phyloP scores from a whole-genome alignment of 805 yeast species.

The Ogataea paradorogensis region DNA sequence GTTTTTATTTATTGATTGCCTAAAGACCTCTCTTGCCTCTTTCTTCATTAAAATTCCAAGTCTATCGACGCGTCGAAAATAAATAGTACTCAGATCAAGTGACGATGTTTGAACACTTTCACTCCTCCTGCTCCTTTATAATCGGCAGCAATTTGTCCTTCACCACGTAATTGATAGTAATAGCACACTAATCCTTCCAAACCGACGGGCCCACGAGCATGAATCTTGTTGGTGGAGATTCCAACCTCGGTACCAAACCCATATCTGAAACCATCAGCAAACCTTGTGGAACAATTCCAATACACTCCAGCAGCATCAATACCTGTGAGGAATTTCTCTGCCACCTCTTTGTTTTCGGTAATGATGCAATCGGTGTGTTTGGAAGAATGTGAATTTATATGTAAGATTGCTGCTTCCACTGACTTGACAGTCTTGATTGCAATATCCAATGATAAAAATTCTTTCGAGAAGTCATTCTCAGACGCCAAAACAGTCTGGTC shows the following conservation, averaged over 20 bases:
- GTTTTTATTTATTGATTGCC: slow-evolving; percentile 7
- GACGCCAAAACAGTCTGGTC: slow-evolving; percentile 42
- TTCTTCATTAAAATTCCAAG: neutral
- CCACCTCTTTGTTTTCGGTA: slow-evolving; percentile 68
- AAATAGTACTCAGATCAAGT: slow-evolving; percentile 30
- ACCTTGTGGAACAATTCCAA: slow-evolving; percentile 96
- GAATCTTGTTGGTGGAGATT: slow-evolving; percentile 93
- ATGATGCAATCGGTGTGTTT: slow-evolving; percentile 94
- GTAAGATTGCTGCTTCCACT: slow-evolving; percentile 72
- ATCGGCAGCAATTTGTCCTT: slow-evolving; percentile 90
- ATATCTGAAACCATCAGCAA: slow-evolving; percentile 97
- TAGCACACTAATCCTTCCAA: slow-evolving; percentile 94
- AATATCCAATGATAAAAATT: slow-evolving; percentile 78
- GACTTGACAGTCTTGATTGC: slow-evolving; percentile 64
- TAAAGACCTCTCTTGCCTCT: neutral
- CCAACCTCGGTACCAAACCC: slow-evolving; percentile 99
- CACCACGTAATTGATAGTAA: slow-evolving; percentile 88
- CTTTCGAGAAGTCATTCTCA: slow-evolving; percentile 74
- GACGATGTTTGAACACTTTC: slow-evolving; percentile 72
- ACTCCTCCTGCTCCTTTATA: slow-evolving; percentile 92
- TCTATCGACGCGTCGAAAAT: slow-evolving; percentile 8
- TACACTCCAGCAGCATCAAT: slow-evolving; percentile 95
- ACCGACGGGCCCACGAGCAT: slow-evolving; percentile 98
- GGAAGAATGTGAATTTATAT: slow-evolving; percentile 89
- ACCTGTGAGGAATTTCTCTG: slow-evolving; percentile 76